Evolutionary conservation across 202 grass and related monocot genomes (phyloP).

Genomic region (Saccharum hybrid): DNA sequence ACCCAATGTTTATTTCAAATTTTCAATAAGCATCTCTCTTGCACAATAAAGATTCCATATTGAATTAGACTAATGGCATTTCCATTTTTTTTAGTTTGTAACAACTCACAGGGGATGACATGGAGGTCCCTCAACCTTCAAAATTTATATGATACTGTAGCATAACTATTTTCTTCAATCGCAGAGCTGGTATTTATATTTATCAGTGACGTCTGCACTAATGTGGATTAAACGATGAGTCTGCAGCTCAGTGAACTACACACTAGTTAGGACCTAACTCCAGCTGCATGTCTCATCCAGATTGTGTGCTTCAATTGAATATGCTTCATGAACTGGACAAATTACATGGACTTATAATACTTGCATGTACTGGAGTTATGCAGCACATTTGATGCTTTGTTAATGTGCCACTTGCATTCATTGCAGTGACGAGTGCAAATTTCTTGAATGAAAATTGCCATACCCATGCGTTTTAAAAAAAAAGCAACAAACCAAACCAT

Average conservation of each 20-base stretch:
- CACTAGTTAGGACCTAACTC: background rate
- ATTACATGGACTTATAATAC: slow-evolving; percentile 36
- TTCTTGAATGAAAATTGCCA: slow-evolving; percentile 34
- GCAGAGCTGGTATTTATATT: background rate
- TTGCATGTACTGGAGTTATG: slow-evolving; percentile 22
- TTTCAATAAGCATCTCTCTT: slow-evolving; percentile 25
- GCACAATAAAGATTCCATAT: slow-evolving; percentile 23
- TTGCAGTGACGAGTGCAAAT: slow-evolving; percentile 9
- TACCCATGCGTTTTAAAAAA: background rate
- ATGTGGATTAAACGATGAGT: slow-evolving; percentile 1
- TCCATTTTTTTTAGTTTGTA: slow-evolving; percentile 20
- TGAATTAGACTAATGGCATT: background rate
- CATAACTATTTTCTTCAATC: background rate
- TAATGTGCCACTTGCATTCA: slow-evolving; percentile 19
- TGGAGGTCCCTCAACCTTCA: slow-evolving; percentile 4
- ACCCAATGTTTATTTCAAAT: slow-evolving; percentile 31
- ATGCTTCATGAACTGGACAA: background rate
- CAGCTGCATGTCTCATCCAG: slow-evolving; percentile 26
- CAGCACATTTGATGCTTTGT: slow-evolving; percentile 5
- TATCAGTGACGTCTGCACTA: slow-evolving; percentile 4
- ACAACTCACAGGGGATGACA: background rate
- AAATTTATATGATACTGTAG: slow-evolving; percentile 9
- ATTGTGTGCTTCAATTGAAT: slow-evolving; percentile 27
- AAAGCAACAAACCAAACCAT: background rate
- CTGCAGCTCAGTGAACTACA: background rate